phyloP scores from a whole-genome alignment of 1,284 basidiomycete genomes.

The Puccinia triticina region DNA sequence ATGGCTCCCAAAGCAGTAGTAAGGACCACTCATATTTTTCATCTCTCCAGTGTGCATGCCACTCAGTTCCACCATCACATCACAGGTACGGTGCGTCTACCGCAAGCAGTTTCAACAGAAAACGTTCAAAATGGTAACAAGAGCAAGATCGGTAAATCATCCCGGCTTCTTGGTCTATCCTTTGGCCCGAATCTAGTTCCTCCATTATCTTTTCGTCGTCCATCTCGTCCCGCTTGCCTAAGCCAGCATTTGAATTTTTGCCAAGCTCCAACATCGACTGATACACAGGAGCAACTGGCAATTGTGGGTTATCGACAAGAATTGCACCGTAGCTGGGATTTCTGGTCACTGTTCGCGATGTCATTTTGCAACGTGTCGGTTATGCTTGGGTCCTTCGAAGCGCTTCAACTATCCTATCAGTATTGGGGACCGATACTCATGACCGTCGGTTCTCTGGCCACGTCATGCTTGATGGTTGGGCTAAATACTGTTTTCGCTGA shows the following conservation, averaged over 20 bases:
- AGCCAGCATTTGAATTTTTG: background rate
- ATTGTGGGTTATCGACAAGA: slow-evolving; percentile 32
- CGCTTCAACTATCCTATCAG: background rate
- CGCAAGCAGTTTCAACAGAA: background rate
- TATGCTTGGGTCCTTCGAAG: background rate
- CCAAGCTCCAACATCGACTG: background rate
- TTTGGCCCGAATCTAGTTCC: background rate
- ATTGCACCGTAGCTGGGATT: slow-evolving; percentile 38
- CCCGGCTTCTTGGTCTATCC: background rate
- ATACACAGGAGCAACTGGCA: background rate
- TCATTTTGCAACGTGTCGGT: slow-evolving; percentile 15
- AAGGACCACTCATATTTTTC: background rate
- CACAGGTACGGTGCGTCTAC: background rate
- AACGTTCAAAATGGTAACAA: background rate
- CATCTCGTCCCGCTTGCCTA: background rate
- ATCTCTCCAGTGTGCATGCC: background rate
- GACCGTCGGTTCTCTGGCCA: background rate
- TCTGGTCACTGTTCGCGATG: slow-evolving; percentile 24
- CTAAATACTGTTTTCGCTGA: slow-evolving; percentile 10
- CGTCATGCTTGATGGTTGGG: background rate
- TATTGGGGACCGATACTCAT: background rate
- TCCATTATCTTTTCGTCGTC: background rate
- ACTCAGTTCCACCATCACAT: background rate
- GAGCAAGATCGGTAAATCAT: background rate
- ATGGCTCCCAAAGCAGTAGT: slow-evolving; percentile 2